Evolutionary conservation across 2,329 filamentous ascomycete genomes (phyloP), one percentile per base, ranked within the genome.

Genomic region (Diaporthe vaccinii): DNA sequence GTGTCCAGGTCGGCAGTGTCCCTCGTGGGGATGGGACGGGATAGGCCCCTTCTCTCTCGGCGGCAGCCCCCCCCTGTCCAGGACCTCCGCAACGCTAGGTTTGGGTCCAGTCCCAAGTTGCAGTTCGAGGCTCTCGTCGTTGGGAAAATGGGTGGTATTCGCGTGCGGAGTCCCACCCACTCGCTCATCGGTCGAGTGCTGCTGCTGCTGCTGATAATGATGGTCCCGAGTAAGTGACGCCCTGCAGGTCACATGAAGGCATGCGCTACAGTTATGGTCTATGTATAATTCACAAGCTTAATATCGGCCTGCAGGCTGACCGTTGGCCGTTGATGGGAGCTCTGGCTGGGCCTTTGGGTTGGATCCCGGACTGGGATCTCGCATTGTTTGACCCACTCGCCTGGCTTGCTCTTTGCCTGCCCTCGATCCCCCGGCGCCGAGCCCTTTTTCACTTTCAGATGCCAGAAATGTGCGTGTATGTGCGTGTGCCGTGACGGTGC

Each of bases 1-100:
- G 46, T 41, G n/a, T 69, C 15, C 65, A 68, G 65, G 65, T 68
- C 65, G 65, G 65, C 65, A 69, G 65, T 55, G 49, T 69, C 65
- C 65, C 65, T 69, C 65, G 65, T 55, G 65, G 46, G 46, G 65
- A 53, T 69, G 65, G 28, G 65, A 68, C 65, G 65, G 65, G 46
- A 55, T 55, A 55, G 31, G 49, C 65, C 65, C 65, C 55, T 31
- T 28, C 36, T 14, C 31, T 55, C 46, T 41, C 65, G 10, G 22
- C 12, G 39, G 59, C 59, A 65, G 59, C 59, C 59, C 62, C 44
- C 65, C 62, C 46, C 20, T 5, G 65, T 69, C 49, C 65, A 55
- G 22, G 25, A 53, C 65, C 65, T 55, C 65, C 65, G 49, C 65
- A 55, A 69, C 41, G 65, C 65, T 69, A 69, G n/a, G 65, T 53